Percentiles rank a stretch among this genome's conserved stretches.
phyloP scores from a whole-genome alignment of 768 basidiomycete species.

The Psilocybe cubensis region DNA sequence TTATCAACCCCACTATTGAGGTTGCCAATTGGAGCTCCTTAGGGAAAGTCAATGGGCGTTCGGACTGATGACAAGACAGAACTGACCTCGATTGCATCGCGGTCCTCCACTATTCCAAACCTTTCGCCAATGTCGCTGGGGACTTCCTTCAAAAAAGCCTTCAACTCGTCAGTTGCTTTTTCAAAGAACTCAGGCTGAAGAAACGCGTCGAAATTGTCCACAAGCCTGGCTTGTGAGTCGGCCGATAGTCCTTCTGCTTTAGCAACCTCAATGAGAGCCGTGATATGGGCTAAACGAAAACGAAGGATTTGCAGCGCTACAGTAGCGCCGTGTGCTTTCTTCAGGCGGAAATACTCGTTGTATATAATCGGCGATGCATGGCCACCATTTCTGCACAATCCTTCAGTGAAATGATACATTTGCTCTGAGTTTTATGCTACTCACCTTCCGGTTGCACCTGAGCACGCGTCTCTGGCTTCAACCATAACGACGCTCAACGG shows the following conservation, averaged over 20 bases:
- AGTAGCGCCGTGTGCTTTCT: conserved; percentile 45
- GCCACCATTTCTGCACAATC: conserved; percentile 61
- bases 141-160: conserved; percentile 50
- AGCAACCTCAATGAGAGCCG: conserved; percentile 50
- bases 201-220: conserved; percentile 63
- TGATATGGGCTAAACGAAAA: conserved; percentile 64
- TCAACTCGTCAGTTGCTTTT: conserved; percentile 46
- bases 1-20: conserved; percentile 51
- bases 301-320: conserved; percentile 56
- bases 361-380: conserved; percentile 66
- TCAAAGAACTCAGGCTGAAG: conserved; percentile 43
- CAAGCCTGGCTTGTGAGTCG: conserved; percentile 58
- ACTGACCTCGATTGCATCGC: conserved; percentile 33
- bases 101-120: conserved; percentile 36
- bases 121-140: conserved; percentile 45
- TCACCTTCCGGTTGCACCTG: conserved; percentile 74
- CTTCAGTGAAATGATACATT: not conserved
- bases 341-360: conserved; percentile 56
- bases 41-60: not conserved
- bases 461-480: conserved; percentile 79
- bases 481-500: conserved; percentile 63
- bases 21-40: conserved; percentile 56
- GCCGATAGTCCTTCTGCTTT: conserved; percentile 55
- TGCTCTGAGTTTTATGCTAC: not conserved
- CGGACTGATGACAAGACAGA: not conserved